Evolutionary conservation across 805 yeast species (phyloP).

Genomic region (Starmerella roubikii): DNA sequence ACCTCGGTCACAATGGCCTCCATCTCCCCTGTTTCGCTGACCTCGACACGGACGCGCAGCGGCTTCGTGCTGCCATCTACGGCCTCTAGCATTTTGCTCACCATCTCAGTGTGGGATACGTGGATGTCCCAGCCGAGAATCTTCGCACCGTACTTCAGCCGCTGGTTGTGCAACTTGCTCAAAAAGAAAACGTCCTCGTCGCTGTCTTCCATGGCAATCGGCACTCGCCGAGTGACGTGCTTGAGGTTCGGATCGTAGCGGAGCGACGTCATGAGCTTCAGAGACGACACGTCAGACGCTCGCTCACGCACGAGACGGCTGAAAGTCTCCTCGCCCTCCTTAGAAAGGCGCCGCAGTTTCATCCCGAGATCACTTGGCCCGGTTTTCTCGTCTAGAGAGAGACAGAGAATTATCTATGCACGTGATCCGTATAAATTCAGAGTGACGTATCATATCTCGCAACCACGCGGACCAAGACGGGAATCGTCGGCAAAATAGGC

Average conservation of each 20-base stretch:
- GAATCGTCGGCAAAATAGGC: no score
- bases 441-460: no score
- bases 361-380: no score
- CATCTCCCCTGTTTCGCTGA: slow-evolving; percentile 29
- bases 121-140: slow-evolving; percentile 41
- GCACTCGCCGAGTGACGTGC: slow-evolving; percentile 20
- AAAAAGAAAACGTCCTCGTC: slow-evolving; percentile 39
- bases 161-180: slow-evolving; percentile 46
- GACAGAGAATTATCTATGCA: no score
- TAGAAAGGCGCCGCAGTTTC: slow-evolving; percentile 17
- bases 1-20: slow-evolving; percentile 28
- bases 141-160: slow-evolving; percentile 41
- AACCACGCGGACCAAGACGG: no score
- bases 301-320: not conserved
- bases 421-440: no score
- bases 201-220: slow-evolving; percentile 21
- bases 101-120: slow-evolving; percentile 33
- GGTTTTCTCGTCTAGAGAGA: no score
- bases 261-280: slow-evolving; percentile 54
- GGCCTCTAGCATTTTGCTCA: slow-evolving; percentile 27
- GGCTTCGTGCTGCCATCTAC: slow-evolving; percentile 20
- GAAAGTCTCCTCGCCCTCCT: slow-evolving; percentile 11
- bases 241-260: slow-evolving; percentile 56
- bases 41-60: slow-evolving; percentile 37
- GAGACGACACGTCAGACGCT: slow-evolving; percentile 25